A percentile compares a stretch with the other conserved stretches of the same genome.
Conservation (phyloP, 129 eudicot genomes). For the Smallanthus sonchifolius region DNA sequence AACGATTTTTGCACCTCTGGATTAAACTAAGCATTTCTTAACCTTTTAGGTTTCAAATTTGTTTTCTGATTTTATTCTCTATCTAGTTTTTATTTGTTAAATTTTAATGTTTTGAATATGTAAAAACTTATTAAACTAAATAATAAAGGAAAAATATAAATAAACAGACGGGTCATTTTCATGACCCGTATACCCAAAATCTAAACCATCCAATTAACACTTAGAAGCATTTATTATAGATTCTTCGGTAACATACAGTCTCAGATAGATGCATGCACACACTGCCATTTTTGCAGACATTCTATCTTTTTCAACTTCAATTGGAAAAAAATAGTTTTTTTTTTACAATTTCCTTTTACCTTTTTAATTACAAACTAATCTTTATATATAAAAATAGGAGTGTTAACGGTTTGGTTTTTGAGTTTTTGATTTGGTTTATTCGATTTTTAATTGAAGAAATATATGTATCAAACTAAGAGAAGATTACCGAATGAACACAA, state of each 20-base stretch:
- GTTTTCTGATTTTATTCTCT: too few species aligned
- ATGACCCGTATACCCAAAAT: slow-evolving; percentile 25
- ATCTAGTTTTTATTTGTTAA: too few species aligned
- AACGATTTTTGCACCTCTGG: too few species aligned
- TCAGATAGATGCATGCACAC: slow-evolving; percentile 20
- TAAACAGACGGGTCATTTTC: slow-evolving; percentile 12
- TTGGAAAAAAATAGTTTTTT: background rate
- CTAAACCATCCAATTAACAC: slow-evolving; percentile 13
- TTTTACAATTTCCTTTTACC: background rate
- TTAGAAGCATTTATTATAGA: slow-evolving; percentile 7
- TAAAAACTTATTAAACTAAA: too few species aligned
- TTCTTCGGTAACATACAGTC: slow-evolving; percentile 20
- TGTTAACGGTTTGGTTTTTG: too few species aligned
- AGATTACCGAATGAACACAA: too few species aligned
- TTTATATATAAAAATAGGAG: background rate
- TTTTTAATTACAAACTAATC: background rate
- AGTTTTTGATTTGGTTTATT: too few species aligned
- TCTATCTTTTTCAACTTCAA: slow-evolving; percentile 1
- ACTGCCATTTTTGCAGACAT: slow-evolving; percentile 32
- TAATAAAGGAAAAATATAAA: too few species aligned
- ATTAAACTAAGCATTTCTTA: background rate
- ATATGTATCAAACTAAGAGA: background rate
- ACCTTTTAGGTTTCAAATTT: too few species aligned
- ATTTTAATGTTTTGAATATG: too few species aligned
- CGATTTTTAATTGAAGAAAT: too few species aligned